Base-by-base conservation (phyloP, 78 protist genomes). In the Speleostelium caveatum region DNA sequence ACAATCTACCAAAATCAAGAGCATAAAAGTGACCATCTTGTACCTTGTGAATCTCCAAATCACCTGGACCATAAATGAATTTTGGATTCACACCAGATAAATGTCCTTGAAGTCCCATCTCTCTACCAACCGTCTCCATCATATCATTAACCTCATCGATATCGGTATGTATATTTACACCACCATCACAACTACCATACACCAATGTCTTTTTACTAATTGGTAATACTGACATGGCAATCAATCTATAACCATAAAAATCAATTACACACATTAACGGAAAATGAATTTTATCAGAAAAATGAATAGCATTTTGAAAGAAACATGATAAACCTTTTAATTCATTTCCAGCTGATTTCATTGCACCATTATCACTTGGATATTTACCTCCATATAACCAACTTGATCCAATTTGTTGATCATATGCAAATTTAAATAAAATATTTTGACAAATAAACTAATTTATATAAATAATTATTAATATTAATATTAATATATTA, bases 151-250 rank as follows among this genome's bases (percentile, higher is more conserved):
- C 58, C 8, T 55, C 68, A 22, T 24, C 51, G n/a, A 28, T 51
- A 41, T 59, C 56, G 30, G 55, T 42, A 73, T 71, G 92, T 4
- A 86, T 45, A 2, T 1, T 19, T 28, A 51, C 14, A 53, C 92
- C 92, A 68, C 92, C 92, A 63, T 86, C 92, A 42, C 38, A 51
- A 16, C 73, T 58, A 26, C 94, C 94, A 67, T 88, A 88, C 2
- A 61, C n/a, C 5, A 88, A 26, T 30, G 94, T 75, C 7, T 21
- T 30, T 36, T 65, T 55, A 10, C 21, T 26, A 19, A 73, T 76
- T 42, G 83, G 93, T 24, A 73, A 51, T 1, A 30, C 7, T 32
- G 83, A 61, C 30, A 59, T 71, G 6, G 93, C 94, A 49, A 61
- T 38, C 24, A 30, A 66, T 58, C 92, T 61, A 65, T 66, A 86